Evolutionary conservation across 73 alveolate species (phyloP).

Genomic region (Breviolum minutum): DNA sequence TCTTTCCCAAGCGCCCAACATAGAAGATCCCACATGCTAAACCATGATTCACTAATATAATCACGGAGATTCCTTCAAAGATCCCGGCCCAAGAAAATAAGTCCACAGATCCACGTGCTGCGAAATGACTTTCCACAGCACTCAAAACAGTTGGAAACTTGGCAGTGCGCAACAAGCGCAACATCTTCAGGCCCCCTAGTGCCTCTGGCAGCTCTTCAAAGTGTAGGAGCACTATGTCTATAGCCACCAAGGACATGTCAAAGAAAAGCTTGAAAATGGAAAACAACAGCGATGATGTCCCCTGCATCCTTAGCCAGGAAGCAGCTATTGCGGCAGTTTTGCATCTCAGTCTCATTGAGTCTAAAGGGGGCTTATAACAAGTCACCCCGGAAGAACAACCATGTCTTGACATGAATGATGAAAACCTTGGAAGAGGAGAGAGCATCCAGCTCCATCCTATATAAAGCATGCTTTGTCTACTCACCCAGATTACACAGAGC

Average conservation of each 20-base stretch:
- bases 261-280: neutral
- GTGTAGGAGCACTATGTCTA: constrained; percentile 26
- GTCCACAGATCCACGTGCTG: constrained; percentile 27
- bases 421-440: too few species aligned
- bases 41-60: constrained; percentile 10
- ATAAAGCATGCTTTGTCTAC: too few species aligned
- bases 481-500: too few species aligned
- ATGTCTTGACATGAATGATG: too few species aligned
- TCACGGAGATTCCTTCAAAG: neutral
- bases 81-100: neutral
- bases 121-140: neutral
- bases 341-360: too few species aligned
- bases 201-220: neutral
- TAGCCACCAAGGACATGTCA: neutral
- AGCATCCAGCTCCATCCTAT: too few species aligned
- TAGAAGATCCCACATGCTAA: constrained; percentile 45
- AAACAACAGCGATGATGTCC: neutral
- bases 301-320: too few species aligned
- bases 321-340: too few species aligned
- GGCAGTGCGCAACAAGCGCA: constrained; percentile 48
- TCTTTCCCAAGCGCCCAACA: neutral
- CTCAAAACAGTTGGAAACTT: neutral
- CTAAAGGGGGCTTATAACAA: too few species aligned
- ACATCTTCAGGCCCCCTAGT: neutral
- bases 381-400: too few species aligned